phyloP scores from a whole-genome alignment of 2,329 filamentous ascomycete species.

The Arthrobotrys iridis region DNA sequence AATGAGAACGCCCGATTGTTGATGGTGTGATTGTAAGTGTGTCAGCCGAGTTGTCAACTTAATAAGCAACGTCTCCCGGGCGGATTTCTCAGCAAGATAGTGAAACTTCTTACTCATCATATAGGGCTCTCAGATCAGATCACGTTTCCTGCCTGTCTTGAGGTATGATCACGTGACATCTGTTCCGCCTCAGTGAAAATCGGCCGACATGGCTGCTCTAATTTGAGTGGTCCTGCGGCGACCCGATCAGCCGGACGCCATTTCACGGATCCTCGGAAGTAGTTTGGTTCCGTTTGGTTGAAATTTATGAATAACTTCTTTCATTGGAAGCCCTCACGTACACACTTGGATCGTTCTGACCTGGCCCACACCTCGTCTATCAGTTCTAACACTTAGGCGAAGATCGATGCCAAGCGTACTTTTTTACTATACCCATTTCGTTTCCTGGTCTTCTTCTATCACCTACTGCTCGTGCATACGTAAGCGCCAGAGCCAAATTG shows the following conservation, averaged over 20 bases:
- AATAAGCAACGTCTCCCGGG: not conserved
- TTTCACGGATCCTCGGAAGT: not conserved
- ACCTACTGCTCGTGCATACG: no score
- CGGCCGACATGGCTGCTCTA: slow-evolving; percentile 3
- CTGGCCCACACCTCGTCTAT: no score
- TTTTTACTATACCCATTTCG: no score
- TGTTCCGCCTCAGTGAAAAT: not conserved
- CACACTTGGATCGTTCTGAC: no score
- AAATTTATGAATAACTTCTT: not conserved
- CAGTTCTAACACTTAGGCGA: no score
- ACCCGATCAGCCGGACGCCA: no score
- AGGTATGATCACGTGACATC: not conserved
- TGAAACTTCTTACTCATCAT: not conserved
- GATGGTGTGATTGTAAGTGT: slow-evolving; percentile 1
- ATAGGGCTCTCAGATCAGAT: not conserved
- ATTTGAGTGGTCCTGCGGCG: no score
- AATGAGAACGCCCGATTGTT: not conserved
- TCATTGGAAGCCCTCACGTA: no score
- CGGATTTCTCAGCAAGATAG: slow-evolving; percentile 15
- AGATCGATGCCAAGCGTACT: no score
- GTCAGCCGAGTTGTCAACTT: not conserved
- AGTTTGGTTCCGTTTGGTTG: not conserved
- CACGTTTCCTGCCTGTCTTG: not conserved
- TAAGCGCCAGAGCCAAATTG: no score
- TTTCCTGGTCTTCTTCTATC: no score